These are phyloP conservation scores for Carallia pectinifolia DNA, from an alignment of 345 rosid genomes.

Conservation along the genomic window DNA sequence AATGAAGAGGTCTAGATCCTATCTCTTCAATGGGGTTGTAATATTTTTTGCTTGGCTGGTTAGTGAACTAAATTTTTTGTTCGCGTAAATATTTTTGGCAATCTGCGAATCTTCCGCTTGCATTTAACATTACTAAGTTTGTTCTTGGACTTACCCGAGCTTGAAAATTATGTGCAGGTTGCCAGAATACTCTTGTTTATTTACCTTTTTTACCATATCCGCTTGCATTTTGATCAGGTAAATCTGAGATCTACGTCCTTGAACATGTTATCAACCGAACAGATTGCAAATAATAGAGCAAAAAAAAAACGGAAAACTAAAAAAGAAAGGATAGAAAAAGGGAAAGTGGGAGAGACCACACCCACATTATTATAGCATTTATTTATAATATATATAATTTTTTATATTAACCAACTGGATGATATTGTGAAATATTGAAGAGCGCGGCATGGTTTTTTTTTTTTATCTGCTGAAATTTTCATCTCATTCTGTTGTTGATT, in stretches of 20 bases:
- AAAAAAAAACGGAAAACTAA: too few relatives aligned
- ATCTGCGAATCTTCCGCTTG: background rate
- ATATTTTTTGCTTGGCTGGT: conserved; percentile 85
- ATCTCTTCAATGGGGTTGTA: conserved; percentile 70
- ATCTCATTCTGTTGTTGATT: too few relatives aligned
- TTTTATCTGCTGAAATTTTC: too few relatives aligned
- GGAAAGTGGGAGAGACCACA: too few relatives aligned
- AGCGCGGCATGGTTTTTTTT: background rate
- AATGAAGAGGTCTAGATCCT: conserved; percentile 67
- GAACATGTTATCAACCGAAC: background rate
- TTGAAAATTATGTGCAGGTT: conserved; percentile 44
- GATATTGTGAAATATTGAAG: background rate
- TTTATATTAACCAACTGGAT: too few relatives aligned
- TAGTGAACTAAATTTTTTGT: conserved; percentile 17
- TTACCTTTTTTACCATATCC: conserved; percentile 77
- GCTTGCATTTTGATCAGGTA: conserved; percentile 74
- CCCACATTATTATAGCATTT: too few relatives aligned
- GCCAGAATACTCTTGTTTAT: conserved; percentile 49
- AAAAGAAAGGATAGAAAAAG: too few relatives aligned
- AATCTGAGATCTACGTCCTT: conserved; percentile 1
- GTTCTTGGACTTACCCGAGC: background rate
- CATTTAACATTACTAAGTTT: background rate
- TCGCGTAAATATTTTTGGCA: background rate
- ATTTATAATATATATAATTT: too few relatives aligned
- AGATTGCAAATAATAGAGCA: too few relatives aligned